Conservation (phyloP, 768 basidiomycete species). For the Xerocomellus chrysenteron region DNA sequence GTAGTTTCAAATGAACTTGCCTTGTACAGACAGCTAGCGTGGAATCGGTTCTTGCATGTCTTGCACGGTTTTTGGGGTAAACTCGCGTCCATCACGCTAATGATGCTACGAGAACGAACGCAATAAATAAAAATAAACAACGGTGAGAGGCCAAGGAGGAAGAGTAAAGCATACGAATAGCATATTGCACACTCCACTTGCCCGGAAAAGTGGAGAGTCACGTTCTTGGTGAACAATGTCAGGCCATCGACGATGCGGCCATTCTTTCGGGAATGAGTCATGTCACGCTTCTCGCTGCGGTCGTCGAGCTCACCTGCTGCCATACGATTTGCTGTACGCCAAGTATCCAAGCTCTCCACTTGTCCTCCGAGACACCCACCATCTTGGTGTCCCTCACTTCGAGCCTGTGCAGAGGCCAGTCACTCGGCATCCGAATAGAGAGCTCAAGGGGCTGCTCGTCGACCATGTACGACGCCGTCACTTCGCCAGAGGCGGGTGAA, state of each 20-base stretch:
- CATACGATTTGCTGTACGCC: constrained; percentile 89
- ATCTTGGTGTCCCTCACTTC: constrained; percentile 83
- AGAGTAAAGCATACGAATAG: constrained; percentile 63
- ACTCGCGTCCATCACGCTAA: constrained; percentile 84
- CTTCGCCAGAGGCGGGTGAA: constrained; percentile 69
- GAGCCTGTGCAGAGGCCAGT: constrained; percentile 88
- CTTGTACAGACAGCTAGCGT: constrained; percentile 89
- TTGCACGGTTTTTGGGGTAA: constrained; percentile 89
- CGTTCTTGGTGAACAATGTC: constrained; percentile 91
- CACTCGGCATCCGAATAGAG: constrained; percentile 76
- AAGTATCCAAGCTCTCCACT: constrained; percentile 93
- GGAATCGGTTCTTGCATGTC: constrained; percentile 94
- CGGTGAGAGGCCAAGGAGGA: not conserved
- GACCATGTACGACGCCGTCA: constrained; percentile 79
- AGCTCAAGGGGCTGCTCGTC: constrained; percentile 96
- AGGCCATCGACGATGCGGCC: constrained; percentile 88
- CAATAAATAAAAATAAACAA: not conserved
- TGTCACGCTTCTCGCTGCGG: not conserved
- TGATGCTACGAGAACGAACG: constrained; percentile 55
- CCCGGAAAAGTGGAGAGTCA: constrained; percentile 89
- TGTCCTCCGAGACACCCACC: constrained; percentile 85
- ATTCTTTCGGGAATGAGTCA: constrained; percentile 50
- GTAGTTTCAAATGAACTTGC: constrained; percentile 35
- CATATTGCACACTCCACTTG: constrained; percentile 97
- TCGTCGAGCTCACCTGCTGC: constrained; percentile 61